Percentiles rank a stretch among this genome's conserved stretches.
Evolutionary conservation across 306 rosid genomes (phyloP).

Genomic region (Inga leiocalycina): DNA sequence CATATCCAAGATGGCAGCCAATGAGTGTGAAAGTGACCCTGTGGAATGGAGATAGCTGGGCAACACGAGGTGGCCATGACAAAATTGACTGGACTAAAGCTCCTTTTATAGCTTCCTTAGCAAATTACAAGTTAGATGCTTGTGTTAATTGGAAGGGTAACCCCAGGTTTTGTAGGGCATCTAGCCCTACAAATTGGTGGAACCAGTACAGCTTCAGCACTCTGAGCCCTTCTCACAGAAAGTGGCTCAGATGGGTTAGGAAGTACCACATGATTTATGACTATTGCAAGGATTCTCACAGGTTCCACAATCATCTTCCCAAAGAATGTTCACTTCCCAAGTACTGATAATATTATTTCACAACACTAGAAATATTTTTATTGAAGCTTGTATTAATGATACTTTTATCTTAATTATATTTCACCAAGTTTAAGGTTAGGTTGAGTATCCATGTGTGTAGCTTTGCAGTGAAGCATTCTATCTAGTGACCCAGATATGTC

Average conservation of each 20-base stretch:
- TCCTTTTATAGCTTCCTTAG: constrained; percentile 75
- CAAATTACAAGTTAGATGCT: constrained; percentile 70
- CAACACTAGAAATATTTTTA: background rate
- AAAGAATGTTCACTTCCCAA: constrained; percentile 87
- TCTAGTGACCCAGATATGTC: background rate
- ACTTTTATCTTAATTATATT: background rate
- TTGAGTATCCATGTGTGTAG: background rate
- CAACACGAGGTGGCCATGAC: constrained; percentile 86
- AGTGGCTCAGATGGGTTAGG: constrained; percentile 85
- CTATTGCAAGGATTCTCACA: constrained; percentile 66
- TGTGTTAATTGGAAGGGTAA: constrained; percentile 76
- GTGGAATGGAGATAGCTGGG: constrained; percentile 92
- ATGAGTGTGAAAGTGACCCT: constrained; percentile 77
- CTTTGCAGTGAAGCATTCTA: background rate
- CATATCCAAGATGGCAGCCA: constrained; percentile 87
- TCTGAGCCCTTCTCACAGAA: constrained; percentile 57
- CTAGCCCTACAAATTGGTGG: constrained; percentile 79
- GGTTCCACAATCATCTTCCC: constrained; percentile 81
- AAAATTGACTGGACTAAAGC: constrained; percentile 85
- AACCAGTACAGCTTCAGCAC: constrained; percentile 53
- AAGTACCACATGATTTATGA: constrained; percentile 78
- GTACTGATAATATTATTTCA: constrained; percentile 35
- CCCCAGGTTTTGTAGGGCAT: constrained; percentile 80
- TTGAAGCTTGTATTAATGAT: background rate
- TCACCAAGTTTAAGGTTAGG: background rate